Conservation (phyloP, 768 basidiomycete species). For the Cyclocybe aegerita region DNA sequence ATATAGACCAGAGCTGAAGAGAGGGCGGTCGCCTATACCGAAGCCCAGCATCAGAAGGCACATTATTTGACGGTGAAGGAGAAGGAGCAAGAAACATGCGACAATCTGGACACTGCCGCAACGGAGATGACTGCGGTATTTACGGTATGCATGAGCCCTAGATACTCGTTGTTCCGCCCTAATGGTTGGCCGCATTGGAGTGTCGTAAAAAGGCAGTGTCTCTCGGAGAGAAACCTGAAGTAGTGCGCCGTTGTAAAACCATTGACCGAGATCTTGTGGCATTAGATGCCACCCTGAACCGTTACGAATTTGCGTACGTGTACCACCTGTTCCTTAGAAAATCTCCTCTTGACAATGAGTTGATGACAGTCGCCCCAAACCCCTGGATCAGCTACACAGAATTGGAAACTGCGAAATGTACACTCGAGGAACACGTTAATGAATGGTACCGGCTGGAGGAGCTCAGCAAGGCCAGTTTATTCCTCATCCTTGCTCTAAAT, state of each 20-base stretch:
- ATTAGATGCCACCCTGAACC: constrained; percentile 2
- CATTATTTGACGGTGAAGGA: too few relatives aligned
- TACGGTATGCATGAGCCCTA: not conserved
- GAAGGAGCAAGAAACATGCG: too few relatives aligned
- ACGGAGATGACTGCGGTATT: not conserved
- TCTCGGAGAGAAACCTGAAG: not conserved
- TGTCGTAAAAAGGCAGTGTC: not conserved
- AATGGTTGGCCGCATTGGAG: not conserved
- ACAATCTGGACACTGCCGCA: too few relatives aligned
- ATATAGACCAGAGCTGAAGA: too few relatives aligned
- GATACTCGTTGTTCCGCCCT: too few relatives aligned
- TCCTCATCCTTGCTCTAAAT: not conserved
- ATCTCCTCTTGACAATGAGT: not conserved
- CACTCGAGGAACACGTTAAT: not conserved
- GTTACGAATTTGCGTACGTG: not conserved
- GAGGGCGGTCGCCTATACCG: too few relatives aligned
- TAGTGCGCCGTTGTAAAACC: not conserved
- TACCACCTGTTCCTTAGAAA: not conserved
- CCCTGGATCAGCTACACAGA: not conserved
- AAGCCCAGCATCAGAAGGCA: too few relatives aligned
- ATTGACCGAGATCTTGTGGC: not conserved
- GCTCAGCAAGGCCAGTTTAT: not conserved
- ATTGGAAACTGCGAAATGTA: not conserved
- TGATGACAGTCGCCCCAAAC: not conserved
- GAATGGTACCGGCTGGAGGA: not conserved